Evolutionary conservation across 108 stramenopile genomes (phyloP).

Genomic region (Schizochytrium sp.): DNA sequence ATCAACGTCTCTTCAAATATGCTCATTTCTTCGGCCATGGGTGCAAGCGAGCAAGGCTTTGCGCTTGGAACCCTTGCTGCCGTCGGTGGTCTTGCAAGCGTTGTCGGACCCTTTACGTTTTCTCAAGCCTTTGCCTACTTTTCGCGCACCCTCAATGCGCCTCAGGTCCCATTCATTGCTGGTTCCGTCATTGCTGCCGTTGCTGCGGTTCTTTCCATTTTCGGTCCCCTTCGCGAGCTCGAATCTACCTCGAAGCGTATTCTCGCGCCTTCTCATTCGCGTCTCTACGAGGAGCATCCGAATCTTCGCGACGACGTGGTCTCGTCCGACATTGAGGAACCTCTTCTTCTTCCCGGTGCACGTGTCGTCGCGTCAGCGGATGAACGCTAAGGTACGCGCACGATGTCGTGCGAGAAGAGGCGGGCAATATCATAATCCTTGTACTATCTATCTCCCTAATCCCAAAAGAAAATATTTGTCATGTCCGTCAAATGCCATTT

Average conservation of each 20-base stretch:
- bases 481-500: too few relatives aligned
- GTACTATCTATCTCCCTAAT: too few relatives aligned
- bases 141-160: background rate
- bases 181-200: background rate
- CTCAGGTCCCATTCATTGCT: background rate
- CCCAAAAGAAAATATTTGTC: too few relatives aligned
- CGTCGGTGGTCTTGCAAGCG: background rate
- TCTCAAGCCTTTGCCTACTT: background rate
- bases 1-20: background rate
- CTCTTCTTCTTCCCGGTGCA: background rate
- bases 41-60: background rate
- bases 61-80: background rate
- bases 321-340: background rate
- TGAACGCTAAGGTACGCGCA: too few relatives aligned
- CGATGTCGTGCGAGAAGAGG: too few relatives aligned
- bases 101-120: background rate
- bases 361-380: too few relatives aligned
- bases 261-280: background rate
- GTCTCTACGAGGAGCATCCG: background rate
- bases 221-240: background rate
- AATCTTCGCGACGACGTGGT: background rate
- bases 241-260: background rate
- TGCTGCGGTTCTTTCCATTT: background rate
- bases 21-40: background rate
- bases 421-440: too few relatives aligned